Conservation (phyloP, 495 filamentous ascomycete species). For the Aspergillus indologenus region DNA sequence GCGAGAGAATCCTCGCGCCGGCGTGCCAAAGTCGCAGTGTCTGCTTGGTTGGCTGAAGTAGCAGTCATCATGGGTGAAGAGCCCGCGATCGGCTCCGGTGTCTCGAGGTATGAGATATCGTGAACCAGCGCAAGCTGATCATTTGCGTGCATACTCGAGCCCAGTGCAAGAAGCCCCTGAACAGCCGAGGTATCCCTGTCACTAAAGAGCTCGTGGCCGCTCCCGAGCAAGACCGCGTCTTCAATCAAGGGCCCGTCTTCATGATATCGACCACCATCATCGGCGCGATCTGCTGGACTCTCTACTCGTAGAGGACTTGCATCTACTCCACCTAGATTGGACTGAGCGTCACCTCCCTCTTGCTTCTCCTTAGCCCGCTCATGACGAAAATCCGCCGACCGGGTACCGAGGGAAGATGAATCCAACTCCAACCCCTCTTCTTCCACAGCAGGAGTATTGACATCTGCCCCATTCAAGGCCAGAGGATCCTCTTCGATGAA, state of each 20-base stretch:
- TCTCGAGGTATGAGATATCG: conserved; percentile 1
- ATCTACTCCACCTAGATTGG: too few species aligned
- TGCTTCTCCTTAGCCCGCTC: too few species aligned
- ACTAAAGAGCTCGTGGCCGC: conserved; percentile 17
- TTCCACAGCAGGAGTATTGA: conserved; percentile 2
- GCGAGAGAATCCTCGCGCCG: too few species aligned
- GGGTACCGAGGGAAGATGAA: neutral
- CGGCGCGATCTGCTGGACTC: too few species aligned
- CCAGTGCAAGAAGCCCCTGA: conserved; percentile 33
- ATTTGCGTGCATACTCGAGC: conserved; percentile 10
- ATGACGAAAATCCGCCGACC: too few species aligned
- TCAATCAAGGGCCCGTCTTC: neutral
- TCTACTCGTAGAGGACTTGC: too few species aligned
- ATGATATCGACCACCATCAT: neutral
- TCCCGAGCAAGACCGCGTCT: neutral
- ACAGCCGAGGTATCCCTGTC: conserved; percentile 35
- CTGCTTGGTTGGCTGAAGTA: too few species aligned
- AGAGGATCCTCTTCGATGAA: conserved; percentile 24
- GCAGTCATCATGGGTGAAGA: neutral
- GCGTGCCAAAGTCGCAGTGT: too few species aligned
- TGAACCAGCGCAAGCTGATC: neutral
- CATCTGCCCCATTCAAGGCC: neutral
- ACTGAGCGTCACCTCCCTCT: too few species aligned
- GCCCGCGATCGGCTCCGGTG: neutral
- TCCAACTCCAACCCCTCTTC: neutral